A percentile compares a stretch with the other conserved stretches of the same genome.
These are phyloP conservation scores for Sarocladium oryzae DNA, from an alignment of 2,329 filamentous ascomycete species.

Conservation along the genomic window DNA sequence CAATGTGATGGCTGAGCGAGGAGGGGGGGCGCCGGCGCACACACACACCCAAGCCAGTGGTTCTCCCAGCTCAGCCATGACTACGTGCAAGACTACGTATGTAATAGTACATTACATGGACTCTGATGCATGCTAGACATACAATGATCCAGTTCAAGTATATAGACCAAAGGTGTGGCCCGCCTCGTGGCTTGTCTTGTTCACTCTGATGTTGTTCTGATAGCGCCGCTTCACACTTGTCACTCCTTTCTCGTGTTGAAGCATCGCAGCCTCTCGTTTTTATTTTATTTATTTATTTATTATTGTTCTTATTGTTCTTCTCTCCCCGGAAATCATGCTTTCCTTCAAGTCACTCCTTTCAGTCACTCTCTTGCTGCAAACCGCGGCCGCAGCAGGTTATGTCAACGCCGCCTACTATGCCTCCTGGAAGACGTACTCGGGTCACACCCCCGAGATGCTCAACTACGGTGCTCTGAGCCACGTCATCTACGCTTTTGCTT, in stretches of 20 bases:
- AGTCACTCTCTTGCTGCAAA: constrained; percentile 8
- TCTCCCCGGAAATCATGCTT: constrained; percentile 3
- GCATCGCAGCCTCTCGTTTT: no score
- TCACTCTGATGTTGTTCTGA: not conserved
- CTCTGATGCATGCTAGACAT: no score
- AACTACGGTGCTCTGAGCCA: constrained; percentile 64
- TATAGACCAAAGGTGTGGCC: constrained; percentile 4
- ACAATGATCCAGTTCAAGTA: no score
- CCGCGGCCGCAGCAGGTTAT: constrained; percentile 5
- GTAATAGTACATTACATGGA: no score
- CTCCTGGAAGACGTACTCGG: not conserved
- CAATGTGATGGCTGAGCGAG: not conserved
- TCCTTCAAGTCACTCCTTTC: constrained; percentile 10
- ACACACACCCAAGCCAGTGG: no score
- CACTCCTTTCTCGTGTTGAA: constrained; percentile 8
- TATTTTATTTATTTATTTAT: no score
- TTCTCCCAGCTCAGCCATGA: no score
- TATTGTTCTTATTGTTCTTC: no score
- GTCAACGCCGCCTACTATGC: constrained; percentile 8
- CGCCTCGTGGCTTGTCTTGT: not conserved
- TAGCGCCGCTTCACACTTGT: constrained; percentile 9
- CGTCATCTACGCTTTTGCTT: constrained; percentile 49
- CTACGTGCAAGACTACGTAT: not conserved
- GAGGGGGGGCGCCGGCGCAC: no score
- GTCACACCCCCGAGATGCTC: constrained; percentile 28